Conservation (phyloP, 306 rosid genomes). For the Prunus kanzakura region DNA sequence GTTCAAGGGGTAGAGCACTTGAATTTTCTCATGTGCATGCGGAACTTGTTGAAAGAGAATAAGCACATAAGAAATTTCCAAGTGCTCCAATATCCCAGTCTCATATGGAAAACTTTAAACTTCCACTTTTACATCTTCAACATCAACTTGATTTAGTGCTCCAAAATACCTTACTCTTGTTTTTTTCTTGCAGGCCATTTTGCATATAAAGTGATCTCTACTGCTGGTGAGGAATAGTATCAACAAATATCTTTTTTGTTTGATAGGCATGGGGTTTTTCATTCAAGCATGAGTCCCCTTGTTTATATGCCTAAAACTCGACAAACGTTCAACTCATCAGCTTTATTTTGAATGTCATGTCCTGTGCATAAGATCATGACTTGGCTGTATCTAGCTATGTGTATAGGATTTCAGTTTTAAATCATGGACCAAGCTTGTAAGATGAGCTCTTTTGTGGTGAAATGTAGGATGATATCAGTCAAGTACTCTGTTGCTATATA, state of each 20-base stretch:
- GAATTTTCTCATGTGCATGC: not conserved
- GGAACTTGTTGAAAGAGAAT: not conserved
- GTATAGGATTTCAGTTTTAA: not conserved
- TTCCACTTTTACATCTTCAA: not conserved
- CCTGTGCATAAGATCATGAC: not conserved
- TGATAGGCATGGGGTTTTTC: not conserved
- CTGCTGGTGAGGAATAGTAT: not conserved
- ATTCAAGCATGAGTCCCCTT: not conserved
- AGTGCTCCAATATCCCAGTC: not conserved
- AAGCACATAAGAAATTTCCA: not conserved
- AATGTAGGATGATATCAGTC: not conserved
- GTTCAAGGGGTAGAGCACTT: too few species aligned
- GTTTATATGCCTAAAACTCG: not conserved
- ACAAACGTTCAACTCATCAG: not conserved
- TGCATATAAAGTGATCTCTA: not conserved
- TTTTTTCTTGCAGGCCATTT: not conserved
- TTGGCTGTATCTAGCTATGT: not conserved
- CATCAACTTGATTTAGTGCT: not conserved
- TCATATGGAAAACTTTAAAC: not conserved
- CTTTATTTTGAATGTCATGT: not conserved
- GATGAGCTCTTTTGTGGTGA: not conserved
- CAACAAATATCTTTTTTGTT: not conserved
- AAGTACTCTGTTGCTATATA: not conserved
- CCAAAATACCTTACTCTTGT: not conserved
- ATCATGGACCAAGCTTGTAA: not conserved